Percentiles rank a stretch among this genome's conserved stretches.
Evolutionary conservation across 345 rosid species (phyloP).

Genomic region (Nephelium lappaceum): DNA sequence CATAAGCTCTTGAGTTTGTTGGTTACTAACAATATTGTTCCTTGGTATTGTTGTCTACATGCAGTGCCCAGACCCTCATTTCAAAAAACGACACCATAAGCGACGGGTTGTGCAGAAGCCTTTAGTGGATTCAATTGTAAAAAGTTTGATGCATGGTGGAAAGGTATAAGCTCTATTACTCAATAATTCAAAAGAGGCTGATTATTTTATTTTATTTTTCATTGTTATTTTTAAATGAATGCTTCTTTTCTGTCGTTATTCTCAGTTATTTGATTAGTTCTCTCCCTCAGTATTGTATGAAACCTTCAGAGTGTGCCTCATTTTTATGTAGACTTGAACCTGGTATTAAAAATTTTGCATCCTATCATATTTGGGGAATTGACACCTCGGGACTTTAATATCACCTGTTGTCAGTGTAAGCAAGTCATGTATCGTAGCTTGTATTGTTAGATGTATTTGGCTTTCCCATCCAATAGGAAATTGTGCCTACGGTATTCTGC

Average conservation of each 20-base stretch:
- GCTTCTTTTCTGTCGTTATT: background rate
- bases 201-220: background rate
- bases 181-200: background rate
- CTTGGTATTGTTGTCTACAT: constrained; percentile 7
- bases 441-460: background rate
- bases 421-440: background rate
- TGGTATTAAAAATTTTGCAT: background rate
- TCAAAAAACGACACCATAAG: constrained; percentile 91
- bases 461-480: background rate
- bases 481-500: background rate
- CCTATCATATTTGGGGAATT: background rate
- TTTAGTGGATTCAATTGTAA: constrained; percentile 63
- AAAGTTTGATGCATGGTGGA: constrained; percentile 65
- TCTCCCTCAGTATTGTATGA: background rate
- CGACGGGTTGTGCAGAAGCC: constrained; percentile 89
- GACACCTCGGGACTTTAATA: background rate
- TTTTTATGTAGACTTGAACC: background rate
- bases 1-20: too few relatives aligned
- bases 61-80: constrained; percentile 98
- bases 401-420: background rate
- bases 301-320: background rate
- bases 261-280: background rate
- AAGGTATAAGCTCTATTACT: constrained; percentile 48
- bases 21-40: background rate
- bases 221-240: background rate